Percentiles rank a stretch among this genome's conserved stretches.
phyloP scores from a whole-genome alignment of 2,329 filamentous ascomycete species.

The Niveomyces coronatus region DNA sequence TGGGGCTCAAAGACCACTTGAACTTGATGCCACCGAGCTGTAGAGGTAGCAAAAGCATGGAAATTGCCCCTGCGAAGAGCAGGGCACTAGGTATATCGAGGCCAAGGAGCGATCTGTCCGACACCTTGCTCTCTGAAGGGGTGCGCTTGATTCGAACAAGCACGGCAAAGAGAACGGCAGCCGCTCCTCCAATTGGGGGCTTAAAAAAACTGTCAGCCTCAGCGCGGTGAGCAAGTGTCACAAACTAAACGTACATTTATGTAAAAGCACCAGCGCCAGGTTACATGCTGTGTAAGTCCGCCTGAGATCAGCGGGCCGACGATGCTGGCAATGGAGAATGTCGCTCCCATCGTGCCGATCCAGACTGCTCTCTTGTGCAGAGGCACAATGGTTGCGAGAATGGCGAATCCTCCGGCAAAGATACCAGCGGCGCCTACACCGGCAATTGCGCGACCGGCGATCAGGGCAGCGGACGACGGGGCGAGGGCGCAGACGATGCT shows the following conservation, averaged over 20 bases:
- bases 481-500: constrained; percentile 33
- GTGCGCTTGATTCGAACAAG: constrained; percentile 32
- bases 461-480: constrained; percentile 36
- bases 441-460: constrained; percentile 40
- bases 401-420: constrained; percentile 38
- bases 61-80: constrained; percentile 19
- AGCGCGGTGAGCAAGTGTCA: not conserved
- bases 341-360: not conserved
- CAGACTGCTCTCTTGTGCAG: constrained; percentile 36
- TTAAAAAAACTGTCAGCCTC: constrained; percentile 16
- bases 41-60: constrained; percentile 35
- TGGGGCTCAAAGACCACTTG: constrained; percentile 13
- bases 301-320: constrained; percentile 41
- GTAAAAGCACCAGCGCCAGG: constrained; percentile 40
- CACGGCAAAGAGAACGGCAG: constrained; percentile 37
- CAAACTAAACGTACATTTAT: constrained; percentile 11
- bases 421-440: constrained; percentile 41
- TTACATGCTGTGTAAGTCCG: constrained; percentile 44
- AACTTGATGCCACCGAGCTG: constrained; percentile 31
- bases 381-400: constrained; percentile 34
- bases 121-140: constrained; percentile 23
- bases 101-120: constrained; percentile 27
- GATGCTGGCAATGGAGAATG: constrained; percentile 43
- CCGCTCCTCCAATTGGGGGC: constrained; percentile 33
- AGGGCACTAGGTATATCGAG: constrained; percentile 20